Conservation (phyloP, 495 filamentous ascomycete genomes). For the Neurospora sp. region DNA sequence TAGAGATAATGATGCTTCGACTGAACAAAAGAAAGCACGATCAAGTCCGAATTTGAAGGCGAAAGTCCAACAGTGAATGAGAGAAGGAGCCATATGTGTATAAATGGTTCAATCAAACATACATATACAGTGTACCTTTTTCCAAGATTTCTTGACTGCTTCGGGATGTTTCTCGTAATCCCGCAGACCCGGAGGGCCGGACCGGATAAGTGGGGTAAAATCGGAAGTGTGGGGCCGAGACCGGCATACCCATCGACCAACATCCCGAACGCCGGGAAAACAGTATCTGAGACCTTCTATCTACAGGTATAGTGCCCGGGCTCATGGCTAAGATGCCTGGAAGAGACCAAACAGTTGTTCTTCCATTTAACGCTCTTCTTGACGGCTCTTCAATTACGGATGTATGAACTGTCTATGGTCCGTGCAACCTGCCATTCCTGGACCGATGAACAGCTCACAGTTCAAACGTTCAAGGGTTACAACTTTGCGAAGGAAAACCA, state of each 20-base stretch:
- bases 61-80: too few relatives aligned
- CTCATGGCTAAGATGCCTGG: too few relatives aligned
- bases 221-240: neutral
- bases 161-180: neutral
- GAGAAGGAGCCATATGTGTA: too few relatives aligned
- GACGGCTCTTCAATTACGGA: neutral
- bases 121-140: too few relatives aligned
- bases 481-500: neutral
- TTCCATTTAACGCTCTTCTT: too few relatives aligned
- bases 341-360: too few relatives aligned
- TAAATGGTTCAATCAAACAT: too few relatives aligned
- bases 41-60: too few relatives aligned
- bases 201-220: neutral
- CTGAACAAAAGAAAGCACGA: too few relatives aligned
- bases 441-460: neutral
- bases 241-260: neutral
- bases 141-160: neutral
- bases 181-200: neutral
- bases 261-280: neutral
- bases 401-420: neutral
- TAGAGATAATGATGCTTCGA: too few relatives aligned
- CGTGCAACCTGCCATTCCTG: neutral
- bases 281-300: neutral
- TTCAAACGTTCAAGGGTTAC: neutral
- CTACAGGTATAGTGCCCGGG: neutral